phyloP scores from a whole-genome alignment of 2,329 filamentous ascomycete species.

The Hortaea sp. region DNA sequence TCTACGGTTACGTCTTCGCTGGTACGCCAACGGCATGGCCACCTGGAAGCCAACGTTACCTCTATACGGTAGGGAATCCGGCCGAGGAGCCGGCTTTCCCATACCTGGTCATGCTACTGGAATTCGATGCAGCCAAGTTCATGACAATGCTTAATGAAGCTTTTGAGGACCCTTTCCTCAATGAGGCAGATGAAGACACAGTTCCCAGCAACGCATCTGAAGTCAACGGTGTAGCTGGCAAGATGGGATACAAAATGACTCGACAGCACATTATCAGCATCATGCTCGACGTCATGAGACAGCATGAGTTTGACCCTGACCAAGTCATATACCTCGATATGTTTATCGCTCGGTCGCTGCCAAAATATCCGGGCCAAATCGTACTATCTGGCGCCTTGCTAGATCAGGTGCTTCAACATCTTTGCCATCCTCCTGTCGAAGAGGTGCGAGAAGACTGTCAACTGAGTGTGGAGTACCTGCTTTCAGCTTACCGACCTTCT shows the following conservation, averaged over 20 bases:
- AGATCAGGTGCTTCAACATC: slow-evolving; percentile 65
- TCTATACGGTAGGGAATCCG: slow-evolving; percentile 48
- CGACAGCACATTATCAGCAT: slow-evolving; percentile 90
- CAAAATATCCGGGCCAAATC: slow-evolving; percentile 94
- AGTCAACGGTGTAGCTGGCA: slow-evolving; percentile 15
- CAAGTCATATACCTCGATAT: slow-evolving; percentile 96
- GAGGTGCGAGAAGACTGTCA: slow-evolving; percentile 88
- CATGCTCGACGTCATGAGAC: slow-evolving; percentile 79
- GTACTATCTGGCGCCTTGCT: slow-evolving; percentile 79
- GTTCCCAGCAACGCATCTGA: slow-evolving; percentile 14
- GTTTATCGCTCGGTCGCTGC: slow-evolving; percentile 91
- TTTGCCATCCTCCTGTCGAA: slow-evolving; percentile 73
- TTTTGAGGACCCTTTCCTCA: slow-evolving; percentile 89
- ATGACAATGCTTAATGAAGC: slow-evolving; percentile 94
- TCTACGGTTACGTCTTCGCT: slow-evolving; percentile 92
- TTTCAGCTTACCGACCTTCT: slow-evolving; percentile 87
- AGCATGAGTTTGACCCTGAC: slow-evolving; percentile 60
- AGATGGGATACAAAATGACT: slow-evolving; percentile 46
- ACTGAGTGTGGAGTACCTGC: slow-evolving; percentile 88
- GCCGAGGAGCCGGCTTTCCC: slow-evolving; percentile 67
- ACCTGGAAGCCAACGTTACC: slow-evolving; percentile 48
- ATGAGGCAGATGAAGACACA: slow-evolving; percentile 51
- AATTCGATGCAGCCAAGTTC: slow-evolving; percentile 84
- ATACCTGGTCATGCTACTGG: slow-evolving; percentile 72
- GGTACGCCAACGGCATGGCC: slow-evolving; percentile 71